phyloP scores from a whole-genome alignment of 176 grass and related monocot genomes.

The Oryza glumipatula region DNA sequence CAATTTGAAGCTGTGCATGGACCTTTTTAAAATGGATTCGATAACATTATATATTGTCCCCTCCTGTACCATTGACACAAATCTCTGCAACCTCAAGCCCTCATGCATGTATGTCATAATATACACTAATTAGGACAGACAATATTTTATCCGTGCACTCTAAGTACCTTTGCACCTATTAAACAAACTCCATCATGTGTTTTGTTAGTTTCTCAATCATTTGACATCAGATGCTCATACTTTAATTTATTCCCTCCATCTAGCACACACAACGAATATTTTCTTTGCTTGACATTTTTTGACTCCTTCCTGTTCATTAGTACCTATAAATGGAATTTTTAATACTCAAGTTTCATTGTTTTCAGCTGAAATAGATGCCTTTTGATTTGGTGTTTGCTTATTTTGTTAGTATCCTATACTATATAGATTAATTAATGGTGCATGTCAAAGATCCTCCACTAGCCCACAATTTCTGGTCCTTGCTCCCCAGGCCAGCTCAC shows the following conservation, averaged over 20 bases:
- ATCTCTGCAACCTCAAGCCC: constrained; percentile 19
- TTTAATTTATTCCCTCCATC: constrained; percentile 34
- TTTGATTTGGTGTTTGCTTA: background rate
- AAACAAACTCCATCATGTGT: constrained; percentile 56
- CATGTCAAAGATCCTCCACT: constrained; percentile 53
- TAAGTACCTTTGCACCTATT: constrained; percentile 38
- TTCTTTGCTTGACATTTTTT: constrained; percentile 33
- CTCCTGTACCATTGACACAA: constrained; percentile 28
- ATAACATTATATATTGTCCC: constrained; percentile 40
- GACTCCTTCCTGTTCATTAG: constrained; percentile 5
- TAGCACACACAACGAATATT: constrained; percentile 26
- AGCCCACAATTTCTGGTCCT: constrained; percentile 52
- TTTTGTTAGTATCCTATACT: background rate
- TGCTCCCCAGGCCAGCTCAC: constrained; percentile 36
- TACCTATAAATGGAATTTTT: background rate
- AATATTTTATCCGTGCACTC: constrained; percentile 41
- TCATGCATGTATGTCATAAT: constrained; percentile 43
- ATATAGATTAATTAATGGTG: constrained; percentile 8
- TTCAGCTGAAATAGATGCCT: background rate
- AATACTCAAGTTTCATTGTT: background rate
- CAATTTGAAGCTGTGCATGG: constrained; percentile 32
- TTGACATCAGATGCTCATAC: constrained; percentile 50
- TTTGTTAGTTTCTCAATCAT: constrained; percentile 66
- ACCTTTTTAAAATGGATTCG: constrained; percentile 46
- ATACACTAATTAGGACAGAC: constrained; percentile 42